Percentiles rank a stretch among this genome's conserved stretches.
phyloP scores from a whole-genome alignment of 2,329 filamentous ascomycete species.

The Xylariaceae sp. region DNA sequence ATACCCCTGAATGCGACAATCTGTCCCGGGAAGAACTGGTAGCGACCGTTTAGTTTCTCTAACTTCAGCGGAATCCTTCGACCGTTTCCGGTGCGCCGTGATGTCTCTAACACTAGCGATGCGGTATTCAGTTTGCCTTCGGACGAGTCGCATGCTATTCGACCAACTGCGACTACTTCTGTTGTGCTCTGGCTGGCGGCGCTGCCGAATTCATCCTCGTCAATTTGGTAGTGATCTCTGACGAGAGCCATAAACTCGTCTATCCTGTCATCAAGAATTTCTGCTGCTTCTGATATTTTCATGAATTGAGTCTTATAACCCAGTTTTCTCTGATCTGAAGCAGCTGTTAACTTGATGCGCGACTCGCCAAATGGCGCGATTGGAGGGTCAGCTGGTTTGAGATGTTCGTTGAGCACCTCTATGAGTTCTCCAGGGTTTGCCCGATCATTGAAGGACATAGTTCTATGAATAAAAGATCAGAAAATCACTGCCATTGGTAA shows the following conservation, averaged over 20 bases:
- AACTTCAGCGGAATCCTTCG: constrained; percentile 75
- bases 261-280: constrained; percentile 91
- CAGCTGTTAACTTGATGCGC: constrained; percentile 77
- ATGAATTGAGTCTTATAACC: constrained; percentile 89
- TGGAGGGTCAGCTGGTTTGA: constrained; percentile 61
- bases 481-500: not conserved
- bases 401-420: constrained; percentile 75
- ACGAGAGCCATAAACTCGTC: constrained; percentile 77
- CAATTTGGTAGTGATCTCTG: constrained; percentile 67
- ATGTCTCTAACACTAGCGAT: constrained; percentile 83
- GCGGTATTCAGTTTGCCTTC: constrained; percentile 82
- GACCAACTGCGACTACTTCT: constrained; percentile 83
- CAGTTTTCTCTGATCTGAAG: constrained; percentile 86
- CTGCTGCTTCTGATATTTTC: constrained; percentile 87
- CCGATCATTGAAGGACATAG: constrained; percentile 68
- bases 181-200: constrained; percentile 78
- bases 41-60: constrained; percentile 55
- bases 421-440: constrained; percentile 73
- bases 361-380: constrained; percentile 67
- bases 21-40: constrained; percentile 90
- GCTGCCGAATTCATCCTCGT: constrained; percentile 79
- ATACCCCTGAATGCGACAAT: constrained; percentile 82
- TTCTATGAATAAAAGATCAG: constrained; percentile 33
- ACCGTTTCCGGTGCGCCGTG: constrained; percentile 75
- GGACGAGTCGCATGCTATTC: constrained; percentile 82